A percentile compares a stretch with the other conserved stretches of the same genome.
Evolutionary conservation across 306 rosid genomes (phyloP).

Genomic region (Arachis hypogaea): DNA sequence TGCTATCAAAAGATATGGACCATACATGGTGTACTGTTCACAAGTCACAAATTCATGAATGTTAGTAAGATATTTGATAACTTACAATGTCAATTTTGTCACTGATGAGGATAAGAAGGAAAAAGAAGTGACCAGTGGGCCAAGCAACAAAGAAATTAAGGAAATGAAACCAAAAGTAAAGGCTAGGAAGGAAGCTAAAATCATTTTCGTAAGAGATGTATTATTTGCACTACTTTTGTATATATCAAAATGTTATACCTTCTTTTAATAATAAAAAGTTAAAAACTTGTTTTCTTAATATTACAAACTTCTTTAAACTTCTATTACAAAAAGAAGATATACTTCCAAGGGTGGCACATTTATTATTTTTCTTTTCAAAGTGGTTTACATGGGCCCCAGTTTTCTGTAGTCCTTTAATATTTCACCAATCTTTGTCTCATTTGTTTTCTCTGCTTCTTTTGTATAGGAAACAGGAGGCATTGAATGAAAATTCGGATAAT

Average conservation of each 20-base stretch:
- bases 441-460: neutral
- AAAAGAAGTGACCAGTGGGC: neutral
- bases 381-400: neutral
- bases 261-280: no score
- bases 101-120: neutral
- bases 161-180: neutral
- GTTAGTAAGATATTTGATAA: neutral
- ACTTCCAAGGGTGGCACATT: no score
- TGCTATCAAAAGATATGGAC: neutral
- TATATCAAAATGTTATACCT: no score
- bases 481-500: neutral
- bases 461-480: neutral
- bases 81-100: conserved; percentile 5
- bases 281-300: no score
- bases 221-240: no score
- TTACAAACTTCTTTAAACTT: no score
- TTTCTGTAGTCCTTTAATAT: neutral
- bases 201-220: neutral
- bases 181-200: neutral
- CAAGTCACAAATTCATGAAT: neutral
- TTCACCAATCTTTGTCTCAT: neutral
- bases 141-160: neutral
- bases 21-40: neutral
- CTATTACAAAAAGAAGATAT: no score
- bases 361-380: neutral